Conservation (phyloP, 106 monocot species). For the Alisma plantagoaquatica region DNA sequence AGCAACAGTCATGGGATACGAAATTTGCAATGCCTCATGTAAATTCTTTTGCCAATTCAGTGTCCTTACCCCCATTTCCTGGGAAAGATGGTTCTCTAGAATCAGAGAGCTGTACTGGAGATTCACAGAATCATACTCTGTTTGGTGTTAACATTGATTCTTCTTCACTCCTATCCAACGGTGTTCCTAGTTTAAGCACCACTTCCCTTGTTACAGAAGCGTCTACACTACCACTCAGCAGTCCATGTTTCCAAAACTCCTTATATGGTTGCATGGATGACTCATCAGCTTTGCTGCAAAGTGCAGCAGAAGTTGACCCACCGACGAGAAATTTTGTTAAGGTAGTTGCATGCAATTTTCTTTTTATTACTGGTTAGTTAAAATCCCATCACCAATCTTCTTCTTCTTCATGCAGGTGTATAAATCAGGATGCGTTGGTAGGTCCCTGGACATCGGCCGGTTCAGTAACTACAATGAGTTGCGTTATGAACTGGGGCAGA, state of each 20-base stretch:
- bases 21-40: slow-evolving; percentile 27
- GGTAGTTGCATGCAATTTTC: slow-evolving; percentile 30
- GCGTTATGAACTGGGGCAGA: slow-evolving; percentile 82
- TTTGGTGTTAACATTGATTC: slow-evolving; percentile 75
- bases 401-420: slow-evolving; percentile 50
- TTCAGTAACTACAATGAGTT: slow-evolving; percentile 92
- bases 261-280: slow-evolving; percentile 68
- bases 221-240: slow-evolving; percentile 29
- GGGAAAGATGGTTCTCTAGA: slow-evolving; percentile 48
- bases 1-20: slow-evolving; percentile 17
- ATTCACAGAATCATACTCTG: slow-evolving; percentile 53
- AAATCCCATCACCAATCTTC: not conserved
- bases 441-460: slow-evolving; percentile 87
- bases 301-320: slow-evolving; percentile 46
- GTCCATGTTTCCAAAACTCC: slow-evolving; percentile 61
- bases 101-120: slow-evolving; percentile 34
- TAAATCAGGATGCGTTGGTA: slow-evolving; percentile 88
- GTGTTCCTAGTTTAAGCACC: slow-evolving; percentile 34
- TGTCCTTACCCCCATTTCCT: slow-evolving; percentile 47
- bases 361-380: not conserved
- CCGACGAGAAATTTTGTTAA: slow-evolving; percentile 70
- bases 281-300: slow-evolving; percentile 60
- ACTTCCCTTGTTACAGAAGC: slow-evolving; percentile 22
- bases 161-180: slow-evolving; percentile 50
- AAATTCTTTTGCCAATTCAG: slow-evolving; percentile 28